These are phyloP conservation scores for Inonotus hispidus DNA, from an alignment of 1,284 basidiomycete genomes.

Conservation along the genomic window DNA sequence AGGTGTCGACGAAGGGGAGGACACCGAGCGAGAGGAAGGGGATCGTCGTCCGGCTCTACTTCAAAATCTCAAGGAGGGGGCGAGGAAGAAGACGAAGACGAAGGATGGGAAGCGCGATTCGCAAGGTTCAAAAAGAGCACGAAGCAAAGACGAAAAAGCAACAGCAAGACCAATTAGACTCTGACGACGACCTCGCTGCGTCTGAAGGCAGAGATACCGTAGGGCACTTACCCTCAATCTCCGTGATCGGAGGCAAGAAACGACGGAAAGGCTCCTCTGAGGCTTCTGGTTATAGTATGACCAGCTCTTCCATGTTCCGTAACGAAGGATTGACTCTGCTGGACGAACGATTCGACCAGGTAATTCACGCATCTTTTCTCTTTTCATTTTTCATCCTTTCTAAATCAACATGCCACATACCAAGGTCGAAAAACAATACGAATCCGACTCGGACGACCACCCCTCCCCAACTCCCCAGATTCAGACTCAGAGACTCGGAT, in stretches of 20 bases:
- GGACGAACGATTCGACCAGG: constrained; percentile 93
- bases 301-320: constrained; percentile 91
- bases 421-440: constrained; percentile 74
- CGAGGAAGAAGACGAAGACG: constrained; percentile 24
- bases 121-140: constrained; percentile 58
- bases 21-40: constrained; percentile 26
- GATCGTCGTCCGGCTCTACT: constrained; percentile 4
- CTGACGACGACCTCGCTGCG: constrained; percentile 35
- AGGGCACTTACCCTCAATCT: constrained; percentile 59
- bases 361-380: constrained; percentile 31
- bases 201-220: constrained; percentile 84
- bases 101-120: constrained; percentile 70
- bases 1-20: constrained; percentile 34
- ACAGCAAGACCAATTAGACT: constrained; percentile 22
- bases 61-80: too few species aligned
- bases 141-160: constrained; percentile 34
- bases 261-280: constrained; percentile 74
- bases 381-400: constrained; percentile 7
- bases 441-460: constrained; percentile 54
- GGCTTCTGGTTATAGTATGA: constrained; percentile 94
- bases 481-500: constrained; percentile 47
- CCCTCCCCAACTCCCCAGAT: too few species aligned
- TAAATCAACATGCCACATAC: constrained; percentile 29
- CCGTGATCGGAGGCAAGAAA: constrained; percentile 75
- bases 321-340: constrained; percentile 85